Evolutionary conservation across 768 basidiomycete genomes (phyloP), one percentile per base, ranked within the genome.

Genomic region (Suillus placidus): DNA sequence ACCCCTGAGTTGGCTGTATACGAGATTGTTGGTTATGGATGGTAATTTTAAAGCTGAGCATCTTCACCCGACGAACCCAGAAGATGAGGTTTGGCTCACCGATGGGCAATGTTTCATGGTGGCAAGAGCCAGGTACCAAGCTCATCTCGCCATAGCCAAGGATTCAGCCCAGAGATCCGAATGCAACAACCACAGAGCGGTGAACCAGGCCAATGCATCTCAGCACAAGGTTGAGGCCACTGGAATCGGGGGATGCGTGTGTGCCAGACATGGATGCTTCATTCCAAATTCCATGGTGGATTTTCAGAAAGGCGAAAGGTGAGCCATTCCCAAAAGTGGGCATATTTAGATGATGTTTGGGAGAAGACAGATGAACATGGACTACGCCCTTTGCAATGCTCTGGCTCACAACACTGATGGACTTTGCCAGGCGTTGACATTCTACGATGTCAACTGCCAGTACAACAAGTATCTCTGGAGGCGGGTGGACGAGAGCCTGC

Each of bases 201-300:
- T 72, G 5, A 72, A 71, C 60, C 47, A 66, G 13, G 65, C 69
- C 34, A 63, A 68, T 34, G 43, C 60, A 4, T 65, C 51, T 6
- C 40, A 61, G 6, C 66, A 63, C 23, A 69, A 76, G 16, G 58
- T 74, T 0, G 68, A 71, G 47, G 66, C 66, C 6, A 76, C 74
- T 7, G 73, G 77, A 14, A 70, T 78, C 20, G 77, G 76, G 6
- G 76, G 74, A n/a, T 3, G 65, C 61, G 74, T 73, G 1, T 79
- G 76, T 63, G 71, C 70, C 6, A 38, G 71, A 0, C 78, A 80
- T 69, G 77, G 76, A 0, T 76, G 69, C 37, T 78, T 75, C 64
- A 58, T 71, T 2, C 76, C 76, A 13, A 71, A 74, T 16, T 16
- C 38, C 14, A 40, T 40, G 38, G 38, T 40, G 4, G 38, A 40